phyloP scores from a whole-genome alignment of 2,329 filamentous ascomycete genomes.

The Fusarium oligoseptatum region DNA sequence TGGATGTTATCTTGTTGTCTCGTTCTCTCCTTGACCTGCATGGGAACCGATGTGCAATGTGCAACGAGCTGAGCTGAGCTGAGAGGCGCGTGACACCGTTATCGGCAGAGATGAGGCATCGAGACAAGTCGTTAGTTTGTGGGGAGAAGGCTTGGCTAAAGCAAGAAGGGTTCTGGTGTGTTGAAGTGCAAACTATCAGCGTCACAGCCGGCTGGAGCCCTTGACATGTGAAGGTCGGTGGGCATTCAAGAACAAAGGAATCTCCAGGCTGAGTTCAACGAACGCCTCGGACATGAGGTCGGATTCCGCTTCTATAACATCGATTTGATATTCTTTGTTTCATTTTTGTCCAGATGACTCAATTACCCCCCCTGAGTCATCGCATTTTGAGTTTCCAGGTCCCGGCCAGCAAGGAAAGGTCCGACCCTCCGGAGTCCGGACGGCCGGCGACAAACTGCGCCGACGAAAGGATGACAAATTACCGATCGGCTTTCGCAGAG shows the following conservation, averaged over 20 bases:
- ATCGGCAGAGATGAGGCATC: slow-evolving; percentile 5
- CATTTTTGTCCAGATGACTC: neutral
- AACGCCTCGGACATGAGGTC: slow-evolving; percentile 26
- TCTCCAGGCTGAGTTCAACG: slow-evolving; percentile 1
- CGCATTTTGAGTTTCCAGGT: neutral
- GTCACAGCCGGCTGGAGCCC: slow-evolving; percentile 7
- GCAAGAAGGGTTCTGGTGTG: slow-evolving; percentile 16
- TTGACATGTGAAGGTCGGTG: slow-evolving; percentile 27
- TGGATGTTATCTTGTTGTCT: neutral
- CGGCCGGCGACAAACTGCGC: neutral
- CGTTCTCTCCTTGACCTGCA: neutral
- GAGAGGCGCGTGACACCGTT: slow-evolving; percentile 6
- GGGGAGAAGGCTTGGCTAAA: neutral
- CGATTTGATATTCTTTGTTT: neutral
- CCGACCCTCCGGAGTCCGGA: neutral
- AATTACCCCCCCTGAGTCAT: neutral
- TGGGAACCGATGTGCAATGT: neutral
- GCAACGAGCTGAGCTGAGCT: neutral
- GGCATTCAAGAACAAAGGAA: neutral
- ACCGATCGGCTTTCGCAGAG: slow-evolving; percentile 8
- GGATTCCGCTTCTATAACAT: slow-evolving; percentile 18
- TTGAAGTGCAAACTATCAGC: slow-evolving; percentile 6
- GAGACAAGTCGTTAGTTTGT: slow-evolving; percentile 12
- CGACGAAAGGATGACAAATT: slow-evolving; percentile 4
- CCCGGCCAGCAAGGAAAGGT: neutral